A percentile compares a stretch with the other conserved stretches of the same genome.
phyloP scores from a whole-genome alignment of 2,329 filamentous ascomycete species.

The Ascomycota sp. region DNA sequence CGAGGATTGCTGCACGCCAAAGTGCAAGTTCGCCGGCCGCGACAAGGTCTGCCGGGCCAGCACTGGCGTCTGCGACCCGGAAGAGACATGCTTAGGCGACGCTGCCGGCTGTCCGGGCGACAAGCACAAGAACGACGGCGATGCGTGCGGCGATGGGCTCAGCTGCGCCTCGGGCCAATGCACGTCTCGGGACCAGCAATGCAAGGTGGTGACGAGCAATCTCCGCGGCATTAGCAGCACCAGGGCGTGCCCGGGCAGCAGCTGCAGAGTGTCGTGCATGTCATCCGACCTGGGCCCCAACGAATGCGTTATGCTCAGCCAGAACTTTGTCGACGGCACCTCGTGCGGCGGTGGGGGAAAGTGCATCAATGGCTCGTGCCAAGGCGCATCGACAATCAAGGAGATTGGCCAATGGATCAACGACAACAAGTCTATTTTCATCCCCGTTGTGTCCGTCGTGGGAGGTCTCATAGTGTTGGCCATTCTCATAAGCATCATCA shows the following conservation, averaged over 20 bases:
- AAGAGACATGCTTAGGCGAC: conserved; percentile 62
- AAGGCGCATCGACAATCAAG: conserved; percentile 45
- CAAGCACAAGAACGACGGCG: conserved; percentile 45
- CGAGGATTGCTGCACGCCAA: conserved; percentile 55
- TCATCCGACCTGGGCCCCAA: conserved; percentile 45
- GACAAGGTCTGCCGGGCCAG: conserved; percentile 61
- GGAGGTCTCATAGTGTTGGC: conserved; percentile 53
- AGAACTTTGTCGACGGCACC: conserved; percentile 90
- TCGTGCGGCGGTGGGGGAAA: conserved; percentile 59
- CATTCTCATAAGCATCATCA: conserved; percentile 45
- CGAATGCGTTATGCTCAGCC: conserved; percentile 56
- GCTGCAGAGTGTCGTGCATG: conserved; percentile 59
- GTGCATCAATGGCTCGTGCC: conserved; percentile 61
- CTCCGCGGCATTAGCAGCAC: conserved; percentile 57
- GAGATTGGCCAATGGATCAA: conserved; percentile 60
- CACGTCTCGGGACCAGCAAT: conserved; percentile 79
- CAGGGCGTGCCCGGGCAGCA: conserved; percentile 44
- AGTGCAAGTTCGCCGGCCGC: conserved; percentile 46
- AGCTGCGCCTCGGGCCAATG: conserved; percentile 84
- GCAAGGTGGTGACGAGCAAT: conserved; percentile 62
- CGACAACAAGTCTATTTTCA: conserved; percentile 60
- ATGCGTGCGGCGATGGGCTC: conserved; percentile 49
- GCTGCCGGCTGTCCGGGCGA: conserved; percentile 58
- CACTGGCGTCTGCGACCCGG: conserved; percentile 65
- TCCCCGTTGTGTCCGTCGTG: conserved; percentile 53